These are phyloP conservation scores for Ogataea hybrid DNA, from an alignment of 1,139 yeast species.

Conservation along the genomic window DNA sequence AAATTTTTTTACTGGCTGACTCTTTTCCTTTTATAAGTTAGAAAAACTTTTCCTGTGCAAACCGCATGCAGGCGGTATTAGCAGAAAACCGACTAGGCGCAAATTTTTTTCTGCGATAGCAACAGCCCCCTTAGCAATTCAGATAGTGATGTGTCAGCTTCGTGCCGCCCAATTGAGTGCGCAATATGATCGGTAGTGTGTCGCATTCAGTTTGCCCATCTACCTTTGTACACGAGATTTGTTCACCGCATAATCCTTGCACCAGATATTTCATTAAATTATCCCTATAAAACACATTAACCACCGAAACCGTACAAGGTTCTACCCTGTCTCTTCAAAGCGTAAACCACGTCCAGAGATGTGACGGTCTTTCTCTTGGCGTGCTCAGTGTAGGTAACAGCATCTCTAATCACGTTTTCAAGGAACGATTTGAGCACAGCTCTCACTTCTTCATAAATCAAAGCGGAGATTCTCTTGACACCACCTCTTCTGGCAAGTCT, in stretches of 20 bases:
- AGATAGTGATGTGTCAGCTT: background rate
- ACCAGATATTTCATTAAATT: conserved; percentile 10
- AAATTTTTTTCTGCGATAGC: background rate
- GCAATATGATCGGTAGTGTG: too few species aligned
- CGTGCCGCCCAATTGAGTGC: background rate
- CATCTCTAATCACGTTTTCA: conserved; percentile 97
- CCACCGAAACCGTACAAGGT: conserved; percentile 99
- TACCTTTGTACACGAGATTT: too few species aligned
- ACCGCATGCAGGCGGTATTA: conserved; percentile 4
- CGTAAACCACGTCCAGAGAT: conserved; percentile 97
- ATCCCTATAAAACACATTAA: conserved; percentile 38
- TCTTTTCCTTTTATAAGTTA: conserved; percentile 9
- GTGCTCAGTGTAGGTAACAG: conserved; percentile 99
- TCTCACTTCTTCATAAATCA: conserved; percentile 98
- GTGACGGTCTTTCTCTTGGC: conserved; percentile 99
- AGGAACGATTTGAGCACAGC: conserved; percentile 94
- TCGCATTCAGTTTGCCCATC: too few species aligned
- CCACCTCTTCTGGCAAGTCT: conserved; percentile 99
- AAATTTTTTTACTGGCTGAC: conserved; percentile 9
- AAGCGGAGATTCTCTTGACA: conserved; percentile 99
- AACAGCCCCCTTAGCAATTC: background rate
- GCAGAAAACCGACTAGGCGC: conserved; percentile 4
- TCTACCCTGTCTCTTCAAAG: conserved; percentile 99
- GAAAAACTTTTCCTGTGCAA: conserved; percentile 10
- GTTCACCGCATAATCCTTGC: conserved; percentile 2